Evolutionary conservation across 768 basidiomycete species (phyloP), one percentile per base, ranked within the genome.

Genomic region (Mycena kentingensis): DNA sequence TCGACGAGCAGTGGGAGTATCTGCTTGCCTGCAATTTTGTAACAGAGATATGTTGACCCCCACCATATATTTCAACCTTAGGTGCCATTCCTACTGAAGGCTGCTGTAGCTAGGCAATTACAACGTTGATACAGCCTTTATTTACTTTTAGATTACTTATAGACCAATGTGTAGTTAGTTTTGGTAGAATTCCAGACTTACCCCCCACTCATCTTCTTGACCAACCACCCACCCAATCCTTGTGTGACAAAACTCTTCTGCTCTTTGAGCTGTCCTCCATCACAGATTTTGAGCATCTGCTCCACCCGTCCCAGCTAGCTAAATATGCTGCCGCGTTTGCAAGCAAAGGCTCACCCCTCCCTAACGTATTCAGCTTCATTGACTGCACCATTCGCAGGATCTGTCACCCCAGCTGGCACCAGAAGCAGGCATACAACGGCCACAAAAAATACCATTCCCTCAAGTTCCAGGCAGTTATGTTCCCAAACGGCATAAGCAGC

Each of bases 381-480:
- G 64, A 65, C 48, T 55, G 61, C 45, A 65, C 64, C 11, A 60
- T 65, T 31, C 54, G 58, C 13, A 13, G 22, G 2, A 63, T 60
- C n/a, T 41, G 49, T 39, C 51, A 39, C 42, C 53, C 34, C 50
- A 60, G 42, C 18, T 29, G 22, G 41, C 44, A 19, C 13, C 51
- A 51, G 19, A n/a, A 46, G 13, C 26, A 42, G 39, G 49, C 35
- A 12, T 60, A 50, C 39, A 55, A 49, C 38, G 63, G 67, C 3
- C 55, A 64, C 42, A 68, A 67, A 57, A 65, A 62, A 45, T 29
- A 37, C 36, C 67, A 69, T 49, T 60, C 62, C 5, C 31, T 64
- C 25, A 69, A 69, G 43, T 68, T 46, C 37, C 67, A 68, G 35
- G 64, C 56, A 2, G 15, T 68, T 28, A 61, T 46, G 36, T 41